These are phyloP conservation scores for Ilyonectria sp. DNA, from an alignment of 2,329 filamentous ascomycete species.

Conservation along the genomic window DNA sequence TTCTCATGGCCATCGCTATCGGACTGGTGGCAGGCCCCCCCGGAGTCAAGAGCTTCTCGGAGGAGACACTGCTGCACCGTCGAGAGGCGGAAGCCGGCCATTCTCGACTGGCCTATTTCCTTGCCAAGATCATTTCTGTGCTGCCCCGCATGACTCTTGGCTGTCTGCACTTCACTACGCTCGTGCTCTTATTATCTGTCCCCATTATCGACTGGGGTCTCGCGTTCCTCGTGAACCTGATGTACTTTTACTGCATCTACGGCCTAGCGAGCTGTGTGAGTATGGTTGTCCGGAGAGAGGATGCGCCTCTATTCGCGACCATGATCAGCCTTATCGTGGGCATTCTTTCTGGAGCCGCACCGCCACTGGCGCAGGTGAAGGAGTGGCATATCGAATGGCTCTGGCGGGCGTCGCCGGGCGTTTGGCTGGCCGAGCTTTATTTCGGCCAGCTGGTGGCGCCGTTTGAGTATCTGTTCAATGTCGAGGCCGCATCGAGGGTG, in stretches of 20 bases:
- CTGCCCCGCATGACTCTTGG: slow-evolving; percentile 66
- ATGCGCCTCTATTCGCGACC: slow-evolving; percentile 70
- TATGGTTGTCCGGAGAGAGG: slow-evolving; percentile 69
- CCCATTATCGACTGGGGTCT: slow-evolving; percentile 65
- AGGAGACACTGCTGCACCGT: slow-evolving; percentile 59
- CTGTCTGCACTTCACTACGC: slow-evolving; percentile 69
- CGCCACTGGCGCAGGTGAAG: slow-evolving; percentile 63
- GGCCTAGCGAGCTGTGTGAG: slow-evolving; percentile 67
- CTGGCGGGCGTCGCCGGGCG: slow-evolving; percentile 68
- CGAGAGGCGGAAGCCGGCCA: slow-evolving; percentile 71
- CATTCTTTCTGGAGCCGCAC: slow-evolving; percentile 68
- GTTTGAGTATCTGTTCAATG: slow-evolving; percentile 65
- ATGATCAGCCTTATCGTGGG: slow-evolving; percentile 69
- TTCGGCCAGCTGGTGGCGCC: slow-evolving; percentile 67
- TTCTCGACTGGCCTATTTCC: slow-evolving; percentile 69
- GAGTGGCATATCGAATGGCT: slow-evolving; percentile 69
- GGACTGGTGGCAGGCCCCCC: slow-evolving; percentile 67
- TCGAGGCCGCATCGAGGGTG: slow-evolving; percentile 59
- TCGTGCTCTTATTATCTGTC: slow-evolving; percentile 63
- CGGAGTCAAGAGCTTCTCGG: slow-evolving; percentile 69
- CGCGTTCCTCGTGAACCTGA: slow-evolving; percentile 65
- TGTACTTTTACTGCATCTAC: slow-evolving; percentile 73
- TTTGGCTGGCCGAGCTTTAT: slow-evolving; percentile 71
- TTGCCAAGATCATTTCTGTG: slow-evolving; percentile 68
- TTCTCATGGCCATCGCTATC: slow-evolving; percentile 68